A percentile compares a stretch with the other conserved stretches of the same genome.
Evolutionary conservation across 2,329 filamentous ascomycete genomes (phyloP).

Genomic region (Chrysoporthe cubensis): DNA sequence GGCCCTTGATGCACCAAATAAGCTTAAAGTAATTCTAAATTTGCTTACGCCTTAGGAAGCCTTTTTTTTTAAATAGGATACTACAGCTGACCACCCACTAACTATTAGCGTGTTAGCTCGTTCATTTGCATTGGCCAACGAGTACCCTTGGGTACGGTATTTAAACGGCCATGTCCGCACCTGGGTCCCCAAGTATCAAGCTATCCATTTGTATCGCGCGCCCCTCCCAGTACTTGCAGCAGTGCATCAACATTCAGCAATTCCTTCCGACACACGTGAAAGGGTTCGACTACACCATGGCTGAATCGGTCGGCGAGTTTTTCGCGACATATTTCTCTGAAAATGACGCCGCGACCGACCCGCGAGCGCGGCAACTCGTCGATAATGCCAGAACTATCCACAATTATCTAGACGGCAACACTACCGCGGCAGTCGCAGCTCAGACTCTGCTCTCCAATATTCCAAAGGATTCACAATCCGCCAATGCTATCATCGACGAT

Average conservation of each 20-base stretch:
- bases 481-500: neutral
- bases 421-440: neutral
- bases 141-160: neutral
- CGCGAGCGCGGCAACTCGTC: neutral
- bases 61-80: neutral
- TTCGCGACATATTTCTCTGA: neutral
- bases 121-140: neutral
- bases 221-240: neutral
- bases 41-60: neutral
- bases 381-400: neutral
- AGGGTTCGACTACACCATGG: neutral
- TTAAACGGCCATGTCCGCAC: neutral
- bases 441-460: neutral
- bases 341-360: neutral
- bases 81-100: neutral
- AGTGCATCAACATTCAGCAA: neutral
- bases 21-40: neutral
- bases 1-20: no score
- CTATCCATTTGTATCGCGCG: neutral
- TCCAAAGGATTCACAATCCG: neutral
- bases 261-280: neutral
- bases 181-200: neutral
- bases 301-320: neutral
- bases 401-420: neutral
- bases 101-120: neutral